Evolutionary conservation across 345 rosid species (phyloP).

Genomic region (Sisymbrium irio): DNA sequence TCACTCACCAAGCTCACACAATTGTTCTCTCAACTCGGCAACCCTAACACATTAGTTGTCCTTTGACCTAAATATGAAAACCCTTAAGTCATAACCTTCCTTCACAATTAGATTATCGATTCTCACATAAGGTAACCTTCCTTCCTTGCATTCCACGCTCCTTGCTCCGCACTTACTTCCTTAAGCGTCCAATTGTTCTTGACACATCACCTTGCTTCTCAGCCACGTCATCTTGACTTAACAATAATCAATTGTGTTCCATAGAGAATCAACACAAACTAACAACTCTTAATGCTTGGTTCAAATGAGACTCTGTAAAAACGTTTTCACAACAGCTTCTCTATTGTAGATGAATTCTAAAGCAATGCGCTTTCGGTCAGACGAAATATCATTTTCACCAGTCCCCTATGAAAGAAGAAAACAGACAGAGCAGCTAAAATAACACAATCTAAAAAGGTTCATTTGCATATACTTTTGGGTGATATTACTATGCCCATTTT

Average conservation of each 20-base stretch:
- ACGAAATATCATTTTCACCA: constrained; percentile 32
- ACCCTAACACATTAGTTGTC: too few relatives aligned
- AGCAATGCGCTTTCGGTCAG: constrained; percentile 36
- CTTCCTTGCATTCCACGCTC: too few relatives aligned
- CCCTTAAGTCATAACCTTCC: too few relatives aligned
- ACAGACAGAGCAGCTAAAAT: neutral
- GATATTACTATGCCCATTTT: neutral
- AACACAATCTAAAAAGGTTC: neutral
- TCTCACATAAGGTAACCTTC: too few relatives aligned
- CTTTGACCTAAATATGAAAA: too few relatives aligned
- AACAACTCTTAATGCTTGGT: constrained; percentile 60
- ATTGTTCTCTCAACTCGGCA: too few relatives aligned
- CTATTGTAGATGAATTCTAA: constrained; percentile 80
- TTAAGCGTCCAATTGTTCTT: too few relatives aligned
- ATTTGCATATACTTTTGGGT: neutral
- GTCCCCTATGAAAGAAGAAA: constrained; percentile 43
- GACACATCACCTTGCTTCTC: too few relatives aligned
- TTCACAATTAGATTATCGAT: too few relatives aligned
- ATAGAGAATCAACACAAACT: constrained; percentile 49
- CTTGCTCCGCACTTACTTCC: too few relatives aligned
- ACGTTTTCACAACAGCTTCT: constrained; percentile 61
- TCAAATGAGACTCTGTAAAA: constrained; percentile 66
- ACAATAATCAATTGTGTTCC: neutral
- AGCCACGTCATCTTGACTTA: too few relatives aligned
- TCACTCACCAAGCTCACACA: too few relatives aligned